Conservation (phyloP, 768 basidiomycete species). For the Peribolospora baueri region DNA sequence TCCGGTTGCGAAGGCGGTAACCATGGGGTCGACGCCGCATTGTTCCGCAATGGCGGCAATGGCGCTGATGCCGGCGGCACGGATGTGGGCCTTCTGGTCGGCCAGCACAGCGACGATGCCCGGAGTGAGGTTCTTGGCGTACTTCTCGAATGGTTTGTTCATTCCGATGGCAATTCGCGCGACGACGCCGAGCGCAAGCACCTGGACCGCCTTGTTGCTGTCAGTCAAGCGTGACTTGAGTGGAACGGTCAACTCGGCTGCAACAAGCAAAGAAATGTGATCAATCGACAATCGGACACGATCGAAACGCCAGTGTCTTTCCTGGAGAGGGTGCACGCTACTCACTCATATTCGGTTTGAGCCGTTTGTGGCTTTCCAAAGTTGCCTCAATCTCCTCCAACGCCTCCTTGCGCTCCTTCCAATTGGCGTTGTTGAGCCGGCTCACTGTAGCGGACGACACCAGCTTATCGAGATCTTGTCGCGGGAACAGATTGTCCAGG, state of each 20-base stretch:
- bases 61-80: slow-evolving; percentile 49
- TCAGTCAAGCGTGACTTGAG: slow-evolving; percentile 73
- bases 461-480: slow-evolving; percentile 71
- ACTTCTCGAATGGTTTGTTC: slow-evolving; percentile 85
- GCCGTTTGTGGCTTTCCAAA: slow-evolving; percentile 69
- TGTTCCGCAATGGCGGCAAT: slow-evolving; percentile 61
- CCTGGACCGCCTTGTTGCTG: slow-evolving; percentile 82
- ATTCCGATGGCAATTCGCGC: slow-evolving; percentile 74
- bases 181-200: slow-evolving; percentile 68
- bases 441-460: slow-evolving; percentile 58
- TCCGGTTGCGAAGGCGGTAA: slow-evolving; percentile 47
- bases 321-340: neutral
- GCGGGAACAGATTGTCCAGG: slow-evolving; percentile 79
- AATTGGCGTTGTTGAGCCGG: slow-evolving; percentile 73
- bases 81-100: slow-evolving; percentile 74
- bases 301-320: neutral
- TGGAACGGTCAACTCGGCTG: slow-evolving; percentile 72
- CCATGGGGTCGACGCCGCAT: slow-evolving; percentile 59
- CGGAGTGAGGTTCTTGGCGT: slow-evolving; percentile 46
- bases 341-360: slow-evolving; percentile 73
- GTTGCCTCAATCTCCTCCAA: slow-evolving; percentile 59
- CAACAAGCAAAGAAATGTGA: neutral
- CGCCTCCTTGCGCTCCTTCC: slow-evolving; percentile 92
- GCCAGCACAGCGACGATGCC: slow-evolving; percentile 64
- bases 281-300: neutral